Percentiles rank a stretch among this genome's conserved stretches.
phyloP scores from a whole-genome alignment of 345 rosid genomes.

The Syzygium aqueum region DNA sequence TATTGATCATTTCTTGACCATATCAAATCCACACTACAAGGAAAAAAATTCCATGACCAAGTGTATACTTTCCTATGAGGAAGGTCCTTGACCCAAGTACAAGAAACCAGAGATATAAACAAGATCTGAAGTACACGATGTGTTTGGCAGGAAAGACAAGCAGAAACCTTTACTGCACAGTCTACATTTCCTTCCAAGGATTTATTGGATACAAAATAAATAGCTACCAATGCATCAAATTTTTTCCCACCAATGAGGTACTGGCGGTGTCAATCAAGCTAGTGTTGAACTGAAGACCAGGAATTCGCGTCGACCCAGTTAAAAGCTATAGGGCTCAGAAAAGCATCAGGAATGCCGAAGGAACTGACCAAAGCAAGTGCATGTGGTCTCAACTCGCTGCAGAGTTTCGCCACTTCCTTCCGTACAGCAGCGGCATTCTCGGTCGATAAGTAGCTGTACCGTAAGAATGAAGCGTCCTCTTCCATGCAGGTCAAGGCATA shows the following conservation, averaged over 20 bases:
- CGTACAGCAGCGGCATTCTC: constrained; percentile 52
- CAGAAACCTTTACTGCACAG: background rate
- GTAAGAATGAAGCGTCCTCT: constrained; percentile 69
- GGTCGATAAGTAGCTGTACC: constrained; percentile 58
- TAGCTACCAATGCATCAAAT: background rate
- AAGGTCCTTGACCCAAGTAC: background rate
- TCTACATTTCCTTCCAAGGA: background rate
- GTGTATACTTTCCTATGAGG: background rate
- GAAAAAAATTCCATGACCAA: background rate
- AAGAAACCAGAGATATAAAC: background rate
- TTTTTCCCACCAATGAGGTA: background rate
- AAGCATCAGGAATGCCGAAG: constrained; percentile 69
- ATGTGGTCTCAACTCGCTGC: constrained; percentile 73
- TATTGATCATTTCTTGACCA: background rate
- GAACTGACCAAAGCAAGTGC: constrained; percentile 70
- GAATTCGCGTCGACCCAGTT: constrained; percentile 87
- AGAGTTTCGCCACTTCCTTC: constrained; percentile 57
- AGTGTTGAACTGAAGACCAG: constrained; percentile 47
- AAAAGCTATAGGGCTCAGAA: constrained; percentile 77
- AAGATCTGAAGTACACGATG: background rate
- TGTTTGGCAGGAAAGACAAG: background rate
- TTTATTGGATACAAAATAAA: background rate
- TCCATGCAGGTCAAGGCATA: constrained; percentile 59
- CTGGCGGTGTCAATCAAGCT: background rate
- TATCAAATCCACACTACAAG: background rate